These are phyloP conservation scores for Naganishia vaughanmartiniae DNA, from an alignment of 768 basidiomycete species.

Conservation along the genomic window DNA sequence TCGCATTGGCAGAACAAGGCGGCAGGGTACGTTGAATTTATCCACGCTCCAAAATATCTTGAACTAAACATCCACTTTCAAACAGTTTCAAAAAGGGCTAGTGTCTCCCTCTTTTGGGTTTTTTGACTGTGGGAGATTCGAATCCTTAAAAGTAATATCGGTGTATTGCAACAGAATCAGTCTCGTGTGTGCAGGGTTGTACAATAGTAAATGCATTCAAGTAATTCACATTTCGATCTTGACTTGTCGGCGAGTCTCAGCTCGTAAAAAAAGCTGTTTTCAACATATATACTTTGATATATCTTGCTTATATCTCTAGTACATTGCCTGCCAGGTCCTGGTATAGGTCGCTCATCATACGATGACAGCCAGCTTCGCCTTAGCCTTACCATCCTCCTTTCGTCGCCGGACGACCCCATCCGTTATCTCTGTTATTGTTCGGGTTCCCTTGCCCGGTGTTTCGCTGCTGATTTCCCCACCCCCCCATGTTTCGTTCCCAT, in stretches of 20 bases:
- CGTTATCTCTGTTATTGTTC: constrained; percentile 1
- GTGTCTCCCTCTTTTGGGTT: not conserved
- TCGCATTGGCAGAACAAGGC: constrained; percentile 27
- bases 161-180: not conserved
- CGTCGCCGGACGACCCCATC: constrained; percentile 7
- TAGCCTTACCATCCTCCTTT: constrained; percentile 3
- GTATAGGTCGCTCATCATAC: too few relatives aligned
- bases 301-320: not conserved
- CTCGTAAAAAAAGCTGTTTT: not conserved
- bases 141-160: not conserved
- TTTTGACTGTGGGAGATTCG: not conserved
- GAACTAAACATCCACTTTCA: not conserved
- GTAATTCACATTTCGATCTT: not conserved
- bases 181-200: constrained; percentile 2
- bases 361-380: not conserved
- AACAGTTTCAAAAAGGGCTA: constrained; percentile 26
- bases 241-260: not conserved
- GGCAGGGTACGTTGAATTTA: not conserved
- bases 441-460: constrained; percentile 4
- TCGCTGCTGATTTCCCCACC: not conserved
- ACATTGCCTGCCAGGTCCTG: not conserved
- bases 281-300: too few relatives aligned
- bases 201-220: not conserved
- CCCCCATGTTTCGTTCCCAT: not conserved
- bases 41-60: not conserved